Evolutionary conservation across 2,329 filamentous ascomycete species (phyloP), one percentile per base, ranked within the genome.

Genomic region (Colletotrichum sp.): DNA sequence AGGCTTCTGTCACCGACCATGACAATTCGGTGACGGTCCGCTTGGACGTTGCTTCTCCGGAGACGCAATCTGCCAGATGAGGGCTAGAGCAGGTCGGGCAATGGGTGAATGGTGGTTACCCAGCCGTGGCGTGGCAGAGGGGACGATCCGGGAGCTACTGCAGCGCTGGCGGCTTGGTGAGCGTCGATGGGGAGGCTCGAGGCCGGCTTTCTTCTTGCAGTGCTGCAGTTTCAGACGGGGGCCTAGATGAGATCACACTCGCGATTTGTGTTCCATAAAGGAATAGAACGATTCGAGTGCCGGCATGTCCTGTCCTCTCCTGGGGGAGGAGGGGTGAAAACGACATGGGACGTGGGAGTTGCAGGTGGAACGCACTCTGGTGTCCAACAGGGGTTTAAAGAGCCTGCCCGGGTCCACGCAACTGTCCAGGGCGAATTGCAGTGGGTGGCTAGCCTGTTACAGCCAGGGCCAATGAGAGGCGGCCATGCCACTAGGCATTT

Each of bases 61-160:
- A n/a, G 48, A 59, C 30, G 61, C 61, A 59, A 68, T 60, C 32
- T 39, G 32, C 30, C 26, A 30, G 8, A 60, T 52, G 52, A 68
- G 43, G 21, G 24, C 30, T 28, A 59, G 32, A 32, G 32, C 43
- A 52, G 43, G 43, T 52, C n/a, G 21, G 43, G 43, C 43, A 52
- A 52, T 43, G 39, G 39, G 18, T 48, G 39, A 48, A n/a, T 32
- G 36, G 21, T 60, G 26, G 57, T 26, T 28, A 43, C 36, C 36
- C n/a, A 52, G 43, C 43, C 43, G 43, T 63, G 57, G 34, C 43
- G n/a, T 64, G 34, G 28, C 30, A 68, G 64, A 57, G 21, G 18
- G 55, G 55, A 48, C 73, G 70, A 75, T 65, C 73, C 43, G 64
- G 73, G 73, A 72, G 59, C 73, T 68, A 75, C 57, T 63, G 59